phyloP scores from a whole-genome alignment of 805 yeast species.

The Lipomyces lipofer region DNA sequence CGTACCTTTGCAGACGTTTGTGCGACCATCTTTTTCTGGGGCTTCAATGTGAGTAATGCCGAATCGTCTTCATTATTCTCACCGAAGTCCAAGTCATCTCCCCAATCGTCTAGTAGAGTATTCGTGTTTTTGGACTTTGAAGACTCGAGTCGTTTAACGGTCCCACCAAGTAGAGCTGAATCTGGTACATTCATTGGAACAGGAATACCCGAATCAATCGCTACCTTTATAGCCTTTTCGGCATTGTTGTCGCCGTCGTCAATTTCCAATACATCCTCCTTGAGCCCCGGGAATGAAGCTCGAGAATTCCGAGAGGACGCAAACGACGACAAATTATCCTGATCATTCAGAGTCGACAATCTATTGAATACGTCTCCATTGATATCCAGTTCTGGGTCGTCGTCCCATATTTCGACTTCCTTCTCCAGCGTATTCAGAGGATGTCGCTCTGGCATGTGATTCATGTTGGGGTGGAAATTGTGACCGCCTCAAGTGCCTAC shows the following conservation, averaged over 20 bases:
- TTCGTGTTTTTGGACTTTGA: not conserved
- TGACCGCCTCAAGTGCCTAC: no score
- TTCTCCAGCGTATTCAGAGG: constrained; percentile 16
- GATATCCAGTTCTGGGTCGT: constrained; percentile 24
- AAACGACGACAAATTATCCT: not conserved
- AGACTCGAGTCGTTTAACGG: not conserved
- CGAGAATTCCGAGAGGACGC: constrained; percentile 4
- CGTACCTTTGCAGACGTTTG: no score
- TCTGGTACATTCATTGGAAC: not conserved
- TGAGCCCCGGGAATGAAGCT: not conserved
- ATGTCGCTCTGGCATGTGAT: constrained; percentile 9
- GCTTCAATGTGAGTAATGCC: not conserved
- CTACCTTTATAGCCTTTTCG: no score
- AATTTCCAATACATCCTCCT: not conserved
- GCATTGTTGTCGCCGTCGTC: not conserved
- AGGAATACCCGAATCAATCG: not conserved
- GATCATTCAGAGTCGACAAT: constrained; percentile 13
- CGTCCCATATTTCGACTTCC: constrained; percentile 28
- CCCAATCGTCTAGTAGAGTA: not conserved
- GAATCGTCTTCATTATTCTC: constrained; percentile 11
- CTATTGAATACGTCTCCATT: constrained; percentile 20
- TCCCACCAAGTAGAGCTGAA: not conserved
- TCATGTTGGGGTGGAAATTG: not conserved
- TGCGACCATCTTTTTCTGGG: not conserved
- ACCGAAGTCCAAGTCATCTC: constrained; percentile 2